Conservation (phyloP, 305 asterid species). For the Salvia sclarea region DNA sequence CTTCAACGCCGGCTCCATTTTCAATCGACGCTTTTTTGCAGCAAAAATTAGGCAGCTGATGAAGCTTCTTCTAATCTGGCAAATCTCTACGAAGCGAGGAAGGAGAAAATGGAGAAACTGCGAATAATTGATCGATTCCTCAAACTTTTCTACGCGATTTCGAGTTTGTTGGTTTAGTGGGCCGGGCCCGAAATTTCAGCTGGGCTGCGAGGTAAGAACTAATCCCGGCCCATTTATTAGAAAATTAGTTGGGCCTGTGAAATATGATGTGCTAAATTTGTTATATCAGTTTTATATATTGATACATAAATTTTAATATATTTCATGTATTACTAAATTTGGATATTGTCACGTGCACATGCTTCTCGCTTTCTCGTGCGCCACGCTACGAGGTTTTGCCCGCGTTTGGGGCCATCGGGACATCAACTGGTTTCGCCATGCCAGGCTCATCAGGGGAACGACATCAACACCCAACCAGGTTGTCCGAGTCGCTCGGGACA, state of each 20-base stretch:
- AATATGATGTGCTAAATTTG: too few species aligned
- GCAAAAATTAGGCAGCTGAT: not conserved
- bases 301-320: too few species aligned
- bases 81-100: conserved; percentile 23
- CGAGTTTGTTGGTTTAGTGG: conserved; percentile 17
- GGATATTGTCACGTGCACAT: too few species aligned
- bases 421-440: too few species aligned
- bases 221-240: conserved; percentile 2
- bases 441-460: too few species aligned
- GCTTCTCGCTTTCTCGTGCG: too few species aligned
- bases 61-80: not conserved
- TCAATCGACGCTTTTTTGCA: conserved; percentile 8
- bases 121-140: conserved; percentile 19
- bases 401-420: too few species aligned
- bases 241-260: not conserved
- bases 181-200: conserved; percentile 22
- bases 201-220: not conserved
- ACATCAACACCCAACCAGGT: too few species aligned
- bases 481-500: too few species aligned
- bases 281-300: too few species aligned
- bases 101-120: conserved; percentile 37
- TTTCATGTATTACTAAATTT: too few species aligned
- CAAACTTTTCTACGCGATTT: conserved; percentile 21
- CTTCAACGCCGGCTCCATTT: conserved; percentile 56
- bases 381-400: too few species aligned